These are phyloP conservation scores for Stephanodiscus minutulus DNA, from an alignment of 108 stramenopile species.

Conservation along the genomic window DNA sequence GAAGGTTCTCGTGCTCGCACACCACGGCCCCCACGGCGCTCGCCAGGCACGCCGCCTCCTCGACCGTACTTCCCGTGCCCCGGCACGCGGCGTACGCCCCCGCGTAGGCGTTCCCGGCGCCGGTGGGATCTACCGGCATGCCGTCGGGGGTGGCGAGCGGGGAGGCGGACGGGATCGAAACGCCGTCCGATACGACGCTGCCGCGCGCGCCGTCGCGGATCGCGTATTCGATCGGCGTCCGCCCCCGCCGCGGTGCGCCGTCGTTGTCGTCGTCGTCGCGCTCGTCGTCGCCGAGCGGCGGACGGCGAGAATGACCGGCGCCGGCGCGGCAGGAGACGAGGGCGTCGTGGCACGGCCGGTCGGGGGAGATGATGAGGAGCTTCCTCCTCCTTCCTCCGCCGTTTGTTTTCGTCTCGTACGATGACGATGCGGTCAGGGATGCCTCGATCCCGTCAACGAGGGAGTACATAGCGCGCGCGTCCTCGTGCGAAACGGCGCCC, in stretches of 20 bases:
- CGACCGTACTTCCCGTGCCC: slow-evolving; percentile 27
- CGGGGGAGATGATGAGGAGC: slow-evolving; percentile 26
- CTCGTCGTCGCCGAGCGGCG: not conserved
- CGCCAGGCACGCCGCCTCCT: slow-evolving; percentile 50
- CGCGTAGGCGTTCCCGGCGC: slow-evolving; percentile 65
- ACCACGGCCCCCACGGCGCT: slow-evolving; percentile 63
- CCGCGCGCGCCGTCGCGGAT: slow-evolving; percentile 49
- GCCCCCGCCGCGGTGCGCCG: not conserved
- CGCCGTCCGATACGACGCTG: slow-evolving; percentile 29
- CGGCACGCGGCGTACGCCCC: slow-evolving; percentile 45
- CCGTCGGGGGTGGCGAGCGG: slow-evolving; percentile 44
- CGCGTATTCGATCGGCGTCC: slow-evolving; percentile 19
- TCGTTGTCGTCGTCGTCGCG: slow-evolving; percentile 1
- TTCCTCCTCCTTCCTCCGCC: no score
- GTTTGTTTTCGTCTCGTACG: slow-evolving; percentile 1
- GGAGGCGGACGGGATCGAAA: slow-evolving; percentile 31
- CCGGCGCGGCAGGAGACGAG: not conserved
- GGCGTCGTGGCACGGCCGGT: slow-evolving; percentile 35
- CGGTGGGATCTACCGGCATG: slow-evolving; percentile 55
- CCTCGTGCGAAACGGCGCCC: slow-evolving; percentile 23
- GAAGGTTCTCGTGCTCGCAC: slow-evolving; percentile 59
- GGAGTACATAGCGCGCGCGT: slow-evolving; percentile 13
- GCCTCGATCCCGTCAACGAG: slow-evolving; percentile 15
- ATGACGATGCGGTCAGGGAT: not conserved
- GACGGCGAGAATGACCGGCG: not conserved